Base-by-base conservation (phyloP, 202 grass and related monocot species). In the Brachypodium distachyon region DNA sequence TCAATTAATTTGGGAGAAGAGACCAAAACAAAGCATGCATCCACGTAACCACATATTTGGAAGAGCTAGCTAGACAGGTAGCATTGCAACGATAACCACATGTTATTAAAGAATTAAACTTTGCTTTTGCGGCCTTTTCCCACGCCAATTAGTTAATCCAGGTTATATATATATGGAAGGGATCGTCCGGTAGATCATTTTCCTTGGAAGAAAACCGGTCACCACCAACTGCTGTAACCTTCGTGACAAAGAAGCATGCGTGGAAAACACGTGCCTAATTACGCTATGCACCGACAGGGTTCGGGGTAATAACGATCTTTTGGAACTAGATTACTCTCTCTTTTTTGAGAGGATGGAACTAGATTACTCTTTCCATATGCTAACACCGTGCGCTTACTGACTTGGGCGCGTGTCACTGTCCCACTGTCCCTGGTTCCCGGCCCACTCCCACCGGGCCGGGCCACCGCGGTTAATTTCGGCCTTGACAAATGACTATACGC, bases 281-380 rank as follows among this genome's bases (percentile, higher is more conserved):
- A 14, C 41, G 53, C 56, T 46, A 2, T 31, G n/a, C 83, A 83
- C 85, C 85, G 80, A 88, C 85, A 83, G 38, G 77, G 14, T 47
- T 44, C n/a, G n/a, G n/a, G n/a, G n/a, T n/a, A n/a, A n/a, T n/a
- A n/a, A n/a, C n/a, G n/a, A n/a, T n/a, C n/a, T n/a, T n/a, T n/a
- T n/a, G n/a, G n/a, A n/a, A n/a, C n/a, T n/a, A n/a, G n/a, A n/a
- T n/a, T n/a, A n/a, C n/a, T n/a, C n/a, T n/a, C n/a, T n/a, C n/a
- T n/a, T n/a, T n/a, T n/a, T n/a, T n/a, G n/a, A n/a, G n/a, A n/a
- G n/a, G n/a, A n/a, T n/a, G n/a, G n/a, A n/a, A n/a, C n/a, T n/a
- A n/a, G n/a, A n/a, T n/a, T n/a, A n/a, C n/a, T n/a, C n/a, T n/a
- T n/a, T n/a, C n/a, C n/a, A n/a, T n/a, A n/a, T n/a, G n/a, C n/a